A percentile compares a stretch with the other conserved stretches of the same genome.
phyloP scores from a whole-genome alignment of 2,329 filamentous ascomycete species.

The Cadophora luteo-olivacea region DNA sequence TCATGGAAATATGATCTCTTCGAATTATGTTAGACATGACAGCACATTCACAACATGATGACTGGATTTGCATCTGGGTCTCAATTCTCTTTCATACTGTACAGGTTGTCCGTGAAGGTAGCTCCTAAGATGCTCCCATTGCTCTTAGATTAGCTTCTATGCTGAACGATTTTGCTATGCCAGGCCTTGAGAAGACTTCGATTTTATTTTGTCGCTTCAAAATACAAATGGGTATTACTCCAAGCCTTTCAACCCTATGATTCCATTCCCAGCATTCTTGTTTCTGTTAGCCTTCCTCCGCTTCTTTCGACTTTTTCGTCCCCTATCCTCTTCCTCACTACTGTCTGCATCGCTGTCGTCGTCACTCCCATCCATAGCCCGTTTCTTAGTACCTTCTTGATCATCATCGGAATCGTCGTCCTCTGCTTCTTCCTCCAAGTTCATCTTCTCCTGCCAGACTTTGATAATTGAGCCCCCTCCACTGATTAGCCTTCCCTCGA shows the following conservation, averaged over 20 bases:
- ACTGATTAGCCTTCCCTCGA: constrained; percentile 84
- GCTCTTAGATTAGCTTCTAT: too few species aligned
- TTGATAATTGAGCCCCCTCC: constrained; percentile 87
- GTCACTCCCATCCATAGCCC: constrained; percentile 32
- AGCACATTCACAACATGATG: too few species aligned
- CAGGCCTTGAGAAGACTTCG: neutral
- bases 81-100: too few species aligned
- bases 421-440: constrained; percentile 50
- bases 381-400: constrained; percentile 48
- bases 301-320: constrained; percentile 39
- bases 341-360: constrained; percentile 40
- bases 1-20: too few species aligned
- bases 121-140: too few species aligned
- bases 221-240: constrained; percentile 30
- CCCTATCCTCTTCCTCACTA: constrained; percentile 38
- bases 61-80: too few species aligned
- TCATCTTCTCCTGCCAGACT: constrained; percentile 82
- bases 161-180: neutral
- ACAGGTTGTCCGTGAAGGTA: too few species aligned
- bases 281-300: constrained; percentile 43
- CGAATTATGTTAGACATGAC: too few species aligned
- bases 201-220: neutral
- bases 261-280: constrained; percentile 42
- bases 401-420: constrained; percentile 59
- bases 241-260: constrained; percentile 44